Percentiles rank a stretch among this genome's conserved stretches.
phyloP scores from a whole-genome alignment of 1,139 yeast genomes.

The Kurtzmaniella quercitrusa region DNA sequence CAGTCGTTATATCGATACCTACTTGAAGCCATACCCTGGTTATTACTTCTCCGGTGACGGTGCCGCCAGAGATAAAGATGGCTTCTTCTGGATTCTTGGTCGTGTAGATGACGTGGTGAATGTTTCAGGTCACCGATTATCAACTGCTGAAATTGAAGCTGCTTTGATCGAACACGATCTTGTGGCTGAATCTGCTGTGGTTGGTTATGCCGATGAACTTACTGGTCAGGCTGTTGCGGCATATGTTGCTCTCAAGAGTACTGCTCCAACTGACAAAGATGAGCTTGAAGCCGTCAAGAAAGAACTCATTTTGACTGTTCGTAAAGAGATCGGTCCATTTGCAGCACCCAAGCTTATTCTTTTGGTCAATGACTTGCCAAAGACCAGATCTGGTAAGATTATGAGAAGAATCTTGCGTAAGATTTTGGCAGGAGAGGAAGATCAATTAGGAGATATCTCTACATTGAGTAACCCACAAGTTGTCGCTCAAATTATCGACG shows the following conservation, averaged over 20 bases:
- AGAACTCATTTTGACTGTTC: constrained; percentile 65
- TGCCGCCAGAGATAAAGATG: constrained; percentile 75
- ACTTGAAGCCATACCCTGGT: constrained; percentile 64
- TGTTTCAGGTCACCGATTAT: constrained; percentile 75
- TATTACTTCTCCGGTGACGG: constrained; percentile 80
- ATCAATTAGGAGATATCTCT: constrained; percentile 74
- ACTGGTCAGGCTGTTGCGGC: constrained; percentile 86
- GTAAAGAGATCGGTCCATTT: constrained; percentile 80
- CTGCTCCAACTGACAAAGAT: constrained; percentile 30
- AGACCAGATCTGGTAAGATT: constrained; percentile 79
- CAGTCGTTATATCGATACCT: constrained; percentile 64
- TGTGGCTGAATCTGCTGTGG: constrained; percentile 78
- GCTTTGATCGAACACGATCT: constrained; percentile 66
- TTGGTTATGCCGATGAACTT: constrained; percentile 75
- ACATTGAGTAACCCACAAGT: constrained; percentile 71
- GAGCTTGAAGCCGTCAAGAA: constrained; percentile 57
- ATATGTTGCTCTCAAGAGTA: constrained; percentile 62
- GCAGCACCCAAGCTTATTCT: constrained; percentile 76
- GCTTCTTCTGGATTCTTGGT: constrained; percentile 76
- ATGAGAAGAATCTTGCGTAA: constrained; percentile 82
- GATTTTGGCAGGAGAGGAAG: constrained; percentile 74
- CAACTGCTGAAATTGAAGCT: constrained; percentile 81
- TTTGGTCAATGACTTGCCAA: constrained; percentile 73
- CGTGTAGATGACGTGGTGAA: constrained; percentile 82
- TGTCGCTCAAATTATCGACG: constrained; percentile 59